Evolutionary conservation across 2,329 filamentous ascomycete genomes (phyloP), one percentile per base, ranked within the genome.

Genomic region (Colletotrichum tropicicola): DNA sequence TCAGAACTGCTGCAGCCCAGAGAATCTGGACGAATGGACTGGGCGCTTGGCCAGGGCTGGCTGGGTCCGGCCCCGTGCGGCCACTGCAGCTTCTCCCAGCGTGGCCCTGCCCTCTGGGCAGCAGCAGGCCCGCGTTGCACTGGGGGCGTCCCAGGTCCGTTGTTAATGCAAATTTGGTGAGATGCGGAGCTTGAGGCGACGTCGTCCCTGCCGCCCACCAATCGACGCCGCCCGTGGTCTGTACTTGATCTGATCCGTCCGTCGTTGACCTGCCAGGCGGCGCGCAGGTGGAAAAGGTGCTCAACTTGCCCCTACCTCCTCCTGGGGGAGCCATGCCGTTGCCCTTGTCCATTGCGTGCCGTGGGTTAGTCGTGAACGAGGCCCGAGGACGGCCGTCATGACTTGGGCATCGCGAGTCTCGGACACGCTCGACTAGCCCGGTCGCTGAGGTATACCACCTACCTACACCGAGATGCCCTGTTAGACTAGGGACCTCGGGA

Each of bases 1-100:
- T 56, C 62, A 62, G 37, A 32, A 56, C 44, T 56, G 58, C 62
- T 65, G 62, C 62, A 65, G 62, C 62, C 58, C 51, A 65, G 57
- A 44, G 35, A 27, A 32, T 56, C 44, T 62, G 51, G 28, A 65
- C 62, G 57, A 61, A 65, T 65, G 41, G 44, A 17, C 43, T 45
- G 27, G 30, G 35, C 43, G 49, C 57, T 37, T 65, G 61, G 49
- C 57, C 49, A 32, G 61, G 56, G 56, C 45, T 48, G 5, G 56
- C 56, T 54, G 57, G 12, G 17, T 15, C 37, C 8, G 61, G 35
- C 8, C 23, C 32, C 54, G 27, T 61, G 51, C 49, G 37, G 35
- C 48, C 49, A 35, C 56, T 54, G 56, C 56, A 54, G n/a, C n/a
- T n/a, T n/a, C n/a, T n/a, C n/a, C n/a, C n/a, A n/a, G n/a, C n/a